Evolutionary conservation across 306 rosid genomes (phyloP), one percentile per base, ranked within the genome.

Genomic region (Acacia acuminata): DNA sequence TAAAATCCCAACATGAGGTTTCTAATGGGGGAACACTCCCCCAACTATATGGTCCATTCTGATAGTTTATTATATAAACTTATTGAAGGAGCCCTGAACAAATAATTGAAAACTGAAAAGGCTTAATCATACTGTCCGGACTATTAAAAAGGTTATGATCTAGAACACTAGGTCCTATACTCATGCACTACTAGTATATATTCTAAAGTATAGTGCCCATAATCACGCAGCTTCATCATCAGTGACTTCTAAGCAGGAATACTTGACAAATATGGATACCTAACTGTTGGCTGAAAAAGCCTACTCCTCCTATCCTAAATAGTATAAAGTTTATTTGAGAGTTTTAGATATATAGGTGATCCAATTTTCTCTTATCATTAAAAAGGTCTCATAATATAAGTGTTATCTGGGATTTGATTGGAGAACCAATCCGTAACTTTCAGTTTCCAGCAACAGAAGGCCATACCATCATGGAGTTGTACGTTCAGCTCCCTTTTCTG

Each of bases 11-110:
- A 83, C 93, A 89, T 7, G 51, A 82, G 93, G 96, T 90, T 84
- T 84, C 89, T 85, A 70, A 25, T n/a, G 10, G 60, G 92, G 92
- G 82, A 77, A 91, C 97, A 91, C 22, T 68, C 43, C 55, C 84
- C 77, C 80, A 61, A 66, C 75, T 66, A 58, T 40, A 72, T 79
- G 55, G 63, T 75, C 68, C 79, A 71, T 64, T 85, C 48, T 61
- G 76, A 32, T 61, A 79, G 60, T 47, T 72, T 47, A 73, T 42
- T 38, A 36, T 8, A 50, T 61, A 38, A 38, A 78, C 17, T 25
- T 75, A n/a, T 50, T 34, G 67, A 72, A 71, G 77, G 27, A 83
- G 34, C 66, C 79, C 71, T 72, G 63, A 68, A 17, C 75, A 58
- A 80, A 77, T 44, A 83, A 72, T 77, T 83, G 60, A 83, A 50